Evolutionary conservation across 306 rosid species (phyloP), one percentile per base, ranked within the genome.

Genomic region (Rosa persica): DNA sequence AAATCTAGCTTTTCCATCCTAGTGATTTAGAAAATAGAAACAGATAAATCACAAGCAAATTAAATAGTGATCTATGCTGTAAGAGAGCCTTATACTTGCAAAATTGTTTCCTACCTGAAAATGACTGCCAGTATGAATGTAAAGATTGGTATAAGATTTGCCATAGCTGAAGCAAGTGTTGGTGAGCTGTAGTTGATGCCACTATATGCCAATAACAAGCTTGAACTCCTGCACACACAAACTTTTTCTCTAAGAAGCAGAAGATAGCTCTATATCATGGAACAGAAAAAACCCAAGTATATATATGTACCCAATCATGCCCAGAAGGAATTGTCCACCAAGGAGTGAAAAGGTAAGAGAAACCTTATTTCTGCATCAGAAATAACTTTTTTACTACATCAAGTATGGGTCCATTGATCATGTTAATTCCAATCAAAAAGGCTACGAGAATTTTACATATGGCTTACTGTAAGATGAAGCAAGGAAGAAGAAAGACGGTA

Each of bases 101-200:
- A 1, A 30, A 30, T 30, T 30, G 30, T 27, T 27, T 55, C 42
- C 27, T 16, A 75, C 84, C 80, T 58, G 48, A 81, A 81, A 67
- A 36, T 46, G 13, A 69, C 6, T 27, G 84, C 80, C 10, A 81
- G 55, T 4, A 69, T 1, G 22, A 67, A 81, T 0, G 80, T 81
- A 23, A 27, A 75, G 61, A 70, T 58, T 2, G 80, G 80, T 44
- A 55, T 22, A 0, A 81, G 84, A 36, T 75, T 68, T 15, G 54
- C 69, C 12, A 75, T n/a, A 23, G 84, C 84, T 6, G 84, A 75
- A n/a, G 84, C 20, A 34, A 74, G 43, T 66, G 84, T 81, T 27
- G 80, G 84, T 39, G 84, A 81, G 49, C 84, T 81, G 16, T 15
- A 69, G 30, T 65, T 61, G 30, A 72, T 22, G 54, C 78, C 82